Evolutionary conservation across 768 basidiomycete genomes (phyloP), one percentile per base, ranked within the genome.

Genomic region (Rubroboletus pulcherrimus): DNA sequence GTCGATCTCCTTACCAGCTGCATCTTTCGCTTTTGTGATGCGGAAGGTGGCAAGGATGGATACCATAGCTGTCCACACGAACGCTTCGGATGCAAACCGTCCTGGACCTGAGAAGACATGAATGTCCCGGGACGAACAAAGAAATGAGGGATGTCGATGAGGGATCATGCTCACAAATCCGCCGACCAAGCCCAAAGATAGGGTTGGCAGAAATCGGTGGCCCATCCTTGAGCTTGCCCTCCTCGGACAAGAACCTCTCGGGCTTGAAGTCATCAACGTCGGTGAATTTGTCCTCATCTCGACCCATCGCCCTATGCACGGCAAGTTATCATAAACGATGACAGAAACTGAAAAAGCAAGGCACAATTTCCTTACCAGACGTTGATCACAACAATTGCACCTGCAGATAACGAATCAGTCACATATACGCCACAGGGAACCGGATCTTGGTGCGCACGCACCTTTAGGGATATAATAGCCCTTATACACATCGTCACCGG

Each of bases 391-490:
- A 76, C 60, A 2, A 73, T 37, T 6, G 76, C 49, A 24, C 67
- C 67, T 69, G 9, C 3, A 29, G 5, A 47, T 17, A 12, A 39
- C 30, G 19, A 47, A 40, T 60, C 19, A 61, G 54, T n/a, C 21
- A 55, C 26, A n/a, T 6, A 19, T 6, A 19, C 34, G 26, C 11
- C 39, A 50, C 10, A 26, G 26, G 14, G 29, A 19, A 1, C 10
- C 26, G 35, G 26, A 57, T 51, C 55, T 34, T 26, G 21, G 10
- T n/a, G 2, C 12, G 11, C 8, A 33, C 49, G 14, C 24, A 53
- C 74, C 77, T 56, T 77, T 75, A 0, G 78, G 80, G 40, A 82
- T 78, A 39, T 67, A 67, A 54, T 75, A 74, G 1, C 66, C 71
- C 12, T 69, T 56, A 21, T 66, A 70, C 19, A 62, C 57, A 24